Evolutionary conservation across 371 early-diverging fungal species (phyloP), one percentile per base, ranked within the genome.

Genomic region (Mucor piriformis): DNA sequence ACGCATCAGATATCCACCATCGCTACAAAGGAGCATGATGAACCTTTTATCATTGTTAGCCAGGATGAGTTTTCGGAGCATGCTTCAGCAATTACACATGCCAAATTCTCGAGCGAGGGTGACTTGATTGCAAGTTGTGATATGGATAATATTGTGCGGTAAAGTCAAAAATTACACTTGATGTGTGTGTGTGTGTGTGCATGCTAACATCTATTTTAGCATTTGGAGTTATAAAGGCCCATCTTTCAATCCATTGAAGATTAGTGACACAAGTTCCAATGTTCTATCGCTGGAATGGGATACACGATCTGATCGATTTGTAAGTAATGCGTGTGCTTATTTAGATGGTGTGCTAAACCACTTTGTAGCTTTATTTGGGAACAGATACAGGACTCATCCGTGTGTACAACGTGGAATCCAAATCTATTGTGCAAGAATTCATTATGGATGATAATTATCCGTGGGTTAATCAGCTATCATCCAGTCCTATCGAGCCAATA

Each of bases 51-150:
- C 38, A 64, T 82, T 18, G 66, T 72, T 20, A 76, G 73, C 57
- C 80, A 82, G 60, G 85, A 85, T 52, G 81, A 83, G 20, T 87
- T 79, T 56, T 64, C 80, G 27, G 86, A 86, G 47, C 86, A 87
- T 62, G 79, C 82, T 1, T 84, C 86, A 0, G 86, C 85, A 1
- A 84, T 87, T 29, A 80, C 83, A 0, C 82, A 81, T 43, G 85
- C 86, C 18, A 78, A 75, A 42, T 85, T 86, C 34, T 87, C 88
- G 0, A 75, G 68, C 32, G 77, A 82, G 52, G 88, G 86, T 0
- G 80, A 76, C 34, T 51, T 82, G 52, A 84, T 87, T 50, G 84
- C 85, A 24, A 87, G 88, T 57, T 85, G 86, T 57, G 88, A 87
- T 66, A 79, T 82, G 64, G 88, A 87, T 59, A 84, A 83, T 55